These are phyloP conservation scores for Pseudophaeomoniella oleicola DNA, from an alignment of 2,329 filamentous ascomycete species.

Conservation along the genomic window DNA sequence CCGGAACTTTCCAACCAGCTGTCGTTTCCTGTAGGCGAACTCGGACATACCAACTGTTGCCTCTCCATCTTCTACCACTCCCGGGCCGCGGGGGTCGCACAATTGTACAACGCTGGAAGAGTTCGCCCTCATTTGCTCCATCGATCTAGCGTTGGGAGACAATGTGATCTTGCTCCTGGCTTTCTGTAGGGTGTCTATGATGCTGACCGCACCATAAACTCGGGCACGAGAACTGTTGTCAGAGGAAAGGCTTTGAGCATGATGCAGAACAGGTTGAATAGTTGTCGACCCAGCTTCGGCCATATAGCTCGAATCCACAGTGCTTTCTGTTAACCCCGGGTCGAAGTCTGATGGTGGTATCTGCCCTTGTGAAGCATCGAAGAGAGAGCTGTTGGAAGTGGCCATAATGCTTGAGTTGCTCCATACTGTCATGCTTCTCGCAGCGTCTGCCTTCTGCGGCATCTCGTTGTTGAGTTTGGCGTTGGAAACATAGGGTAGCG, in stretches of 20 bases:
- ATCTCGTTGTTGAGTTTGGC: no score
- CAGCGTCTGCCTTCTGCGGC: no score
- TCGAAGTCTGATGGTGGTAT: slow-evolving; percentile 10
- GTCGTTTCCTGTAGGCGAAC: slow-evolving; percentile 12
- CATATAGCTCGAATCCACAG: slow-evolving; percentile 12
- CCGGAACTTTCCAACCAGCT: slow-evolving; percentile 10
- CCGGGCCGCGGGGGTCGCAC: not conserved
- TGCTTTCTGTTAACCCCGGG: slow-evolving; percentile 8
- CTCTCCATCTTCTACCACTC: slow-evolving; percentile 4
- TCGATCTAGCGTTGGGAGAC: not conserved
- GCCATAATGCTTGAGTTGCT: slow-evolving; percentile 11
- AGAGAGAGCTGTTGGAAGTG: slow-evolving; percentile 11
- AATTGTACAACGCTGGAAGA: not conserved
- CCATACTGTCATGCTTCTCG: no score
- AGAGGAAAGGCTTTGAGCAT: slow-evolving; percentile 21
- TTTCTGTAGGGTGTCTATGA: not conserved
- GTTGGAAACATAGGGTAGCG: no score
- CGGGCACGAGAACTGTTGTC: slow-evolving; percentile 23
- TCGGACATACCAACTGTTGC: slow-evolving; percentile 11
- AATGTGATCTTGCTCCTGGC: not conserved
- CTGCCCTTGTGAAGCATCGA: slow-evolving; percentile 5
- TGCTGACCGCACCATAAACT: not conserved
- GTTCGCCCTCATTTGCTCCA: not conserved
- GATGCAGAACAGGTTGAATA: slow-evolving; percentile 11
- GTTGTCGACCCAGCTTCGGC: slow-evolving; percentile 5